Base-by-base conservation (phyloP, 2,329 filamentous ascomycete genomes). In the Verticillium longisporum region DNA sequence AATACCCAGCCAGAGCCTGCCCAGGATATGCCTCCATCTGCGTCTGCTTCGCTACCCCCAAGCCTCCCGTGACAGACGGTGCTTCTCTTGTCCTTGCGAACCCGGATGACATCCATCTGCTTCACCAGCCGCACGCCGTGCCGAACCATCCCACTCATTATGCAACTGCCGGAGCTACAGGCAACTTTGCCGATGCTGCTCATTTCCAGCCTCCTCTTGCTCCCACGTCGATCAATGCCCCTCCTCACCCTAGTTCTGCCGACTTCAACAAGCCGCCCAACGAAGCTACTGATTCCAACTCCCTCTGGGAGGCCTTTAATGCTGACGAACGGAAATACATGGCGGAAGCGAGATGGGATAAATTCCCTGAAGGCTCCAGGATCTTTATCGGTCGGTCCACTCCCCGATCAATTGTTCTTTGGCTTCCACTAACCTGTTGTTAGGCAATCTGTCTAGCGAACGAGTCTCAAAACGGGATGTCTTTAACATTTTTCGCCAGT, bases 381-480 rank as follows among this genome's bases (percentile, higher is more conserved):
- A 81, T 95, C 58, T 94, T 94, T 70, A 91, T 95, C 71, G 91
- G 90, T 91, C 81, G 72, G 83, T 70, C 56, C 63, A 63, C 63
- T 61, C 67, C 64, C 65, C 68, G 69, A 65, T 64, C 61, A 21
- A 2, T 4, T 34, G 11, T 34, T 14, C 11, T 31, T 11, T 33
- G 6, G 4, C 26, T 6, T 55, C 9, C 61, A 56, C 57, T 58
- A 38, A 54, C 56, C 54, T 60, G 61, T 63, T 65, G 72, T 60
- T 70, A 91, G 92, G 93, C 60, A 99, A 98, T 71, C 82, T 99
- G 10, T 93, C 92, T 1, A 94, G 90, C 59, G 94, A 98, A 72
- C 88, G 93, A 71, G 93, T 97, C 14, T 95, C 91, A 6, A 98
- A 98, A 75, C 86, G 90, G 66, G 93, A 98, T 74, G 87, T 98